Percentiles rank a stretch among this genome's conserved stretches.
Evolutionary conservation across 805 yeast genomes (phyloP).

Genomic region (Helenozyma rhizophorensis): DNA sequence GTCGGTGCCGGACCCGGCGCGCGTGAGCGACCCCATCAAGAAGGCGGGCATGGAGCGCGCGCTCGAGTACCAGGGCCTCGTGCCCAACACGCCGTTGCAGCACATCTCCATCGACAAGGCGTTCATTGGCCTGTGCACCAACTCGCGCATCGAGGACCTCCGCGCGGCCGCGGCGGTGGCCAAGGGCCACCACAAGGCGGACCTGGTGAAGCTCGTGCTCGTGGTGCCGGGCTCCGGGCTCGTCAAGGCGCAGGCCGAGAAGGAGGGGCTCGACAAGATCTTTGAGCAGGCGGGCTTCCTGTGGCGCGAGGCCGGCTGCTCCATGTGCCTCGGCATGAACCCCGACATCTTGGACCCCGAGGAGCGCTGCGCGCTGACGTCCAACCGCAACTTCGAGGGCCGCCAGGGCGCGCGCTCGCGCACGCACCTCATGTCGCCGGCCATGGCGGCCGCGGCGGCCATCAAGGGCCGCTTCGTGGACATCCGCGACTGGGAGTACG

Average conservation of each 20-base stretch:
- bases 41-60: conserved; percentile 89
- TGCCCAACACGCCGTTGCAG: conserved; percentile 72
- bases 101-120: conserved; percentile 86
- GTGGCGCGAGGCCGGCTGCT: conserved; percentile 99
- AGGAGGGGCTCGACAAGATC: conserved; percentile 88
- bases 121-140: conserved; percentile 97
- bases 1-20: conserved; percentile 84
- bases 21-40: conserved; percentile 63
- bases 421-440: conserved; percentile 97
- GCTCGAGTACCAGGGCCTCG: conserved; percentile 85
- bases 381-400: conserved; percentile 98
- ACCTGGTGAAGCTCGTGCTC: conserved; percentile 72
- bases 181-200: conserved; percentile 83
- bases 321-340: conserved; percentile 99
- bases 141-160: conserved; percentile 94
- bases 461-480: conserved; percentile 87
- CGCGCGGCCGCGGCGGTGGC: conserved; percentile 94
- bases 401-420: conserved; percentile 97
- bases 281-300: conserved; percentile 91
- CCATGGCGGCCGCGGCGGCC: conserved; percentile 99
- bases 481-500: conserved; percentile 74
- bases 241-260: conserved; percentile 89
- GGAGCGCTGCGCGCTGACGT: conserved; percentile 98
- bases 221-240: conserved; percentile 98
- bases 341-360: conserved; percentile 93